Evolutionary conservation across 805 yeast species (phyloP).

Genomic region (Cyberlindnera saturnus): DNA sequence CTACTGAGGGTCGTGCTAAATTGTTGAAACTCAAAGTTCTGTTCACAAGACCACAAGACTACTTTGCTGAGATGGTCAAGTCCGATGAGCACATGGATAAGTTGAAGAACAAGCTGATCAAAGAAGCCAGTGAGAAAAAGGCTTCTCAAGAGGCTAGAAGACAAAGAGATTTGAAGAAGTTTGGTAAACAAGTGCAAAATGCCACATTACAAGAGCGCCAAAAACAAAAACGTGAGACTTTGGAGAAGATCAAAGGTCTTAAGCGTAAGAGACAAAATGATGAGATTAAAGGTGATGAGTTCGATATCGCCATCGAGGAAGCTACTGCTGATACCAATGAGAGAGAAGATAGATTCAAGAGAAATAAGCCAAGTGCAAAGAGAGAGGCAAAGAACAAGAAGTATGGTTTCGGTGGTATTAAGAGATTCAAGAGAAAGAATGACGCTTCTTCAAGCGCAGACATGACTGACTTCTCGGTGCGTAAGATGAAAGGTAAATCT

Average conservation of each 20-base stretch:
- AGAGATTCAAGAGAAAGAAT: conserved; percentile 66
- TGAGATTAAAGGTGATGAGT: conserved; percentile 68
- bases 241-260: conserved; percentile 85
- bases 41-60: conserved; percentile 89
- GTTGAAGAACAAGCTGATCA: conserved; percentile 71
- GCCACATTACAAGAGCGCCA: conserved; percentile 92
- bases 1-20: conserved; percentile 59
- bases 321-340: conserved; percentile 43
- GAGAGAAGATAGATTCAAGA: conserved; percentile 31
- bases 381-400: conserved; percentile 67
- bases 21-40: conserved; percentile 70
- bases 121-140: conserved; percentile 77
- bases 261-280: conserved; percentile 80
- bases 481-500: conserved; percentile 46
- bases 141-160: conserved; percentile 90
- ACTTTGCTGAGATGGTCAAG: conserved; percentile 98
- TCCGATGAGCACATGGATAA: conserved; percentile 97
- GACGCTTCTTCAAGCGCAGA: conserved; percentile 69
- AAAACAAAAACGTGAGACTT: conserved; percentile 83
- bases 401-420: conserved; percentile 75
- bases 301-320: conserved; percentile 90
- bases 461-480: conserved; percentile 47
- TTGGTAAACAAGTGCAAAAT: conserved; percentile 94
- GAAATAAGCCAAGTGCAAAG: conserved; percentile 54
- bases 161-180: conserved; percentile 92